These are phyloP conservation scores for Voacanga thouarsii DNA, from an alignment of 257 asterid species.

Conservation along the genomic window DNA sequence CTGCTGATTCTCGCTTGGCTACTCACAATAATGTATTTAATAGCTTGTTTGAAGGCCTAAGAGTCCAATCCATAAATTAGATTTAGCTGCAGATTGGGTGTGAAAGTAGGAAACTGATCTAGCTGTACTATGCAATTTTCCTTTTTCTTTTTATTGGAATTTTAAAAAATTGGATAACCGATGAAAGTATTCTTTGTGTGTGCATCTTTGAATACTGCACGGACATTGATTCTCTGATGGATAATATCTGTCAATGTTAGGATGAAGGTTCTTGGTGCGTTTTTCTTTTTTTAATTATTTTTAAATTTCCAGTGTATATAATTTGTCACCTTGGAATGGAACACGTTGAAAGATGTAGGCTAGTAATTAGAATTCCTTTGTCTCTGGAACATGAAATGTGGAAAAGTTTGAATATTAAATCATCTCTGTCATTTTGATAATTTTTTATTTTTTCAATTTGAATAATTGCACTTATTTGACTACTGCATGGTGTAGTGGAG, in stretches of 20 bases:
- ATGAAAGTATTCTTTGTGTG: not conserved
- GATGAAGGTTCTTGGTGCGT: not conserved
- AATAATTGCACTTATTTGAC: slow-evolving; percentile 16
- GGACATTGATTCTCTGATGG: slow-evolving; percentile 2
- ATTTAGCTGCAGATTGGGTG: not conserved
- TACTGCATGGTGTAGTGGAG: slow-evolving; percentile 61
- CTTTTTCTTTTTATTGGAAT: not conserved
- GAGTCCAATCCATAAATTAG: not conserved
- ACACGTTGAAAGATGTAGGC: not conserved
- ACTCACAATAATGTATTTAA: not conserved
- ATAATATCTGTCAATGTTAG: not conserved
- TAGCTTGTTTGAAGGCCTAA: not conserved
- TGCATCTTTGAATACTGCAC: not conserved
- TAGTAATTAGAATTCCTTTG: not conserved
- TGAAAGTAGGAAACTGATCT: not conserved
- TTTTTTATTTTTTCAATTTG: slow-evolving; percentile 18
- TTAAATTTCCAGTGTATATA: not conserved
- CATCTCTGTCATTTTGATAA: not conserved
- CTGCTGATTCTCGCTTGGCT: too few relatives aligned
- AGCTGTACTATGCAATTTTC: not conserved
- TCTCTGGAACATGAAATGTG: not conserved
- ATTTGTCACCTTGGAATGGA: not conserved
- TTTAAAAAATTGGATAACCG: not conserved
- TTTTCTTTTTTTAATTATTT: not conserved
- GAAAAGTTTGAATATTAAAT: not conserved